These are phyloP conservation scores for Epichloe gansuensis DNA, from an alignment of 2,329 filamentous ascomycete species.

Conservation along the genomic window DNA sequence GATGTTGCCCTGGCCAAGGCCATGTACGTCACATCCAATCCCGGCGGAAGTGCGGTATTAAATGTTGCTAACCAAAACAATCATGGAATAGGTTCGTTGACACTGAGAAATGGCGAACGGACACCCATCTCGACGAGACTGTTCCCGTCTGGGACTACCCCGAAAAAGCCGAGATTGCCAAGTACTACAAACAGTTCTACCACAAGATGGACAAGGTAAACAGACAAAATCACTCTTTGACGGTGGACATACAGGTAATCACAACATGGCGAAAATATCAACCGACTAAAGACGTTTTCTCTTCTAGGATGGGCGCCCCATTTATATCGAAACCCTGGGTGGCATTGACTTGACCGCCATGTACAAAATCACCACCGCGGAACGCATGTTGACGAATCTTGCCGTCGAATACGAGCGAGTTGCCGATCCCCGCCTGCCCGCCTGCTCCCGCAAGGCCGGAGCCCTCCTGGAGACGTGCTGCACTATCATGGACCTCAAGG, in stretches of 20 bases:
- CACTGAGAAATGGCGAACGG: slow-evolving; percentile 80
- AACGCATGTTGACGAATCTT: slow-evolving; percentile 93
- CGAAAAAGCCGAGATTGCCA: slow-evolving; percentile 71
- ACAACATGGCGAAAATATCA: not conserved
- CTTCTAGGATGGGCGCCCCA: slow-evolving; percentile 78
- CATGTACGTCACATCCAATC: slow-evolving; percentile 53
- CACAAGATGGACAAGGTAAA: slow-evolving; percentile 83
- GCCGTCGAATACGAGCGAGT: slow-evolving; percentile 97
- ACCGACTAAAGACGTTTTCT: not conserved
- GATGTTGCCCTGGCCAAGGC: slow-evolving; percentile 71
- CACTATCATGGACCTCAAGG: slow-evolving; percentile 96
- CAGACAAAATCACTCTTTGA: not conserved
- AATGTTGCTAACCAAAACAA: not conserved
- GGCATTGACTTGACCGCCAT: slow-evolving; percentile 83
- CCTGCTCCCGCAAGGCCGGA: slow-evolving; percentile 85
- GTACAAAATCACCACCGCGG: slow-evolving; percentile 82
- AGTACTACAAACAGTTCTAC: slow-evolving; percentile 98
- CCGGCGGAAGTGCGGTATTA: not conserved
- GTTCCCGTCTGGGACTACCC: slow-evolving; percentile 74
- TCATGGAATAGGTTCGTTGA: slow-evolving; percentile 63
- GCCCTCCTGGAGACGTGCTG: slow-evolving; percentile 93
- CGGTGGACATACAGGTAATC: not conserved
- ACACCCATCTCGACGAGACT: slow-evolving; percentile 72
- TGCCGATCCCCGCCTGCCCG: slow-evolving; percentile 81
- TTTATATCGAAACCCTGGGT: slow-evolving; percentile 95